These are phyloP conservation scores for Stachybotrys chartarum DNA, from an alignment of 2,329 filamentous ascomycete genomes.

Conservation along the genomic window DNA sequence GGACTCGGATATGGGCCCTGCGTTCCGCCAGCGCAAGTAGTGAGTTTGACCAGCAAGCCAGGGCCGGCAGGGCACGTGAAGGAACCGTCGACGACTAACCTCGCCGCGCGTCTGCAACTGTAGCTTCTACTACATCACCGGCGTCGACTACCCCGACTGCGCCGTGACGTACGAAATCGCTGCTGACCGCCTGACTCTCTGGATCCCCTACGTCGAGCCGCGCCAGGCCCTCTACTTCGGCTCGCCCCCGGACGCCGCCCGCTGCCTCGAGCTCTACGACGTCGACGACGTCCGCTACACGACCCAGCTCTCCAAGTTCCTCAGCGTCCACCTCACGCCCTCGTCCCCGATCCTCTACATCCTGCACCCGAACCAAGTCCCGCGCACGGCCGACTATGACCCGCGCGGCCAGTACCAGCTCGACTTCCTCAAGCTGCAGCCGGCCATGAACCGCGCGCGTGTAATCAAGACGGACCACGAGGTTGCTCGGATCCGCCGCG, in stretches of 20 bases:
- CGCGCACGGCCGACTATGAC: constrained; percentile 25
- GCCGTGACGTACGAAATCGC: constrained; percentile 50
- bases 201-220: constrained; percentile 63
- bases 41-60: constrained; percentile 22
- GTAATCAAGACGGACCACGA: constrained; percentile 85
- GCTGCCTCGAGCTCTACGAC: constrained; percentile 56
- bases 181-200: constrained; percentile 60
- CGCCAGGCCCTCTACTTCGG: constrained; percentile 58
- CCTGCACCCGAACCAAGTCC: constrained; percentile 39
- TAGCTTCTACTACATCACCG: constrained; percentile 54
- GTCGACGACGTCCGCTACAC: constrained; percentile 64
- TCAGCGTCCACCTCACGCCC: constrained; percentile 29
- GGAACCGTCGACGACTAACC: neutral
- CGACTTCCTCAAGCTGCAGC: constrained; percentile 48
- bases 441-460: constrained; percentile 72
- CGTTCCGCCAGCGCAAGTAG: constrained; percentile 53
- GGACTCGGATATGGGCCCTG: constrained; percentile 50
- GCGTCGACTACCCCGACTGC: constrained; percentile 47
- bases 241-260: constrained; percentile 49
- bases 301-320: constrained; percentile 40
- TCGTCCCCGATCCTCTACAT: constrained; percentile 35
- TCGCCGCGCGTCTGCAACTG: neutral
- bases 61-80: neutral
- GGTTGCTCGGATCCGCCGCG: constrained; percentile 70
- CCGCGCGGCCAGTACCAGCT: constrained; percentile 30